Conservation (phyloP, 805 yeast genomes). For the Candida pseudoglaebosa region DNA sequence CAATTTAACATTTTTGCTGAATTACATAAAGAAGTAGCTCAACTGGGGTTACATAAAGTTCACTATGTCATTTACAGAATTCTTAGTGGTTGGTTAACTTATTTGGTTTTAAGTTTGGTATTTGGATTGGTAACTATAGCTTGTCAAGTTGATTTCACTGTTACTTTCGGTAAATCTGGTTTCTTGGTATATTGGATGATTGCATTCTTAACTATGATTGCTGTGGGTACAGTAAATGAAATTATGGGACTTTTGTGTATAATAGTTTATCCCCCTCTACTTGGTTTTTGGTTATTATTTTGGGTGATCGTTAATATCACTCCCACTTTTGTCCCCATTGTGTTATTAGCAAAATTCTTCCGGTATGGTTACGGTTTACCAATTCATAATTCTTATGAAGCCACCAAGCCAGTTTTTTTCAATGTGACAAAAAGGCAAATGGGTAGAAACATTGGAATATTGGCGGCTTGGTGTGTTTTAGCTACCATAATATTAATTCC, state of each 20-base stretch:
- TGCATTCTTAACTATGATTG: conserved; percentile 63
- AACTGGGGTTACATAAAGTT: conserved; percentile 34
- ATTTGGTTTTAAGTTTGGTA: conserved; percentile 54
- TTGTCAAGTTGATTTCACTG: conserved; percentile 58
- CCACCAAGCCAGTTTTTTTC: conserved; percentile 56
- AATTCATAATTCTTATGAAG: conserved; percentile 60
- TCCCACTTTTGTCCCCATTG: conserved; percentile 65
- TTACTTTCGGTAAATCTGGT: conserved; percentile 62
- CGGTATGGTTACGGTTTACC: conserved; percentile 69
- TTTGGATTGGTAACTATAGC: conserved; percentile 61
- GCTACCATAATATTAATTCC: conserved; percentile 43
- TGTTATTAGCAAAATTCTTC: conserved; percentile 52
- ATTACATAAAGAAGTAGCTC: conserved; percentile 48
- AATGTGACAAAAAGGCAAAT: conserved; percentile 52
- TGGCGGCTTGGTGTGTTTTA: conserved; percentile 58
- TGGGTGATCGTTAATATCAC: conserved; percentile 70
- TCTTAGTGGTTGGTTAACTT: conserved; percentile 47
- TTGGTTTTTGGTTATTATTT: conserved; percentile 69
- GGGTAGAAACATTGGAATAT: conserved; percentile 58
- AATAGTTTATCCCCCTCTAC: conserved; percentile 53
- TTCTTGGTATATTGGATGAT: conserved; percentile 74
- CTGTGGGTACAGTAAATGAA: conserved; percentile 75
- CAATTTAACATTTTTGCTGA: conserved; percentile 58
- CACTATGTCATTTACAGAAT: conserved; percentile 54
- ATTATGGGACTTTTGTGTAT: conserved; percentile 52